Conservation (phyloP, 1,284 basidiomycete species). For the Coriolopsis trogii region DNA sequence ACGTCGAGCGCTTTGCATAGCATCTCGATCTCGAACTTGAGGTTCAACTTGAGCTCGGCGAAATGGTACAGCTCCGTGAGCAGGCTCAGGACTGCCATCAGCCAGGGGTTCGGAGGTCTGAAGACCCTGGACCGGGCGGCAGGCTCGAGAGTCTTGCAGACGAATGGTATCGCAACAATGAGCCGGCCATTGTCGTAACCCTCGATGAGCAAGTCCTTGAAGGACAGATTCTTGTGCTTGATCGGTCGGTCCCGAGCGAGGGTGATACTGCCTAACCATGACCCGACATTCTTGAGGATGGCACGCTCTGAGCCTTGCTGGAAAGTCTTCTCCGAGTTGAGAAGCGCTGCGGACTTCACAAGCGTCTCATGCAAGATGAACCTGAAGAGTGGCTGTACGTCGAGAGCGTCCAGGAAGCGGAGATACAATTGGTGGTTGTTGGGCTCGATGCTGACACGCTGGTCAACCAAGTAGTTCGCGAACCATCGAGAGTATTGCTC, state of each 20-base stretch:
- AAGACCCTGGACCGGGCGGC: constrained; percentile 91
- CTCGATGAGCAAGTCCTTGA: constrained; percentile 96
- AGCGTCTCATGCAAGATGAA: constrained; percentile 94
- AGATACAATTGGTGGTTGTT: constrained; percentile 98
- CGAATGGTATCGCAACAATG: constrained; percentile 96
- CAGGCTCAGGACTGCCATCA: constrained; percentile 92
- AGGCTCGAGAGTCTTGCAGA: constrained; percentile 96
- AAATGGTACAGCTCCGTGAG: constrained; percentile 96
- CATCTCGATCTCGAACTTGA: constrained; percentile 99
- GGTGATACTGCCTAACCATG: constrained; percentile 95
- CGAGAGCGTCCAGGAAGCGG: constrained; percentile 87
- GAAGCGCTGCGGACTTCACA: constrained; percentile 80
- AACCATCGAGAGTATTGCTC: constrained; percentile 93
- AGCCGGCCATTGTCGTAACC: constrained; percentile 93
- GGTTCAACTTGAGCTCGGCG: constrained; percentile 94
- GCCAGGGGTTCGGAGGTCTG: constrained; percentile 96
- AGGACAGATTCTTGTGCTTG: constrained; percentile 90
- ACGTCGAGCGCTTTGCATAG: constrained; percentile 92
- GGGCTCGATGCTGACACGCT: constrained; percentile 94
- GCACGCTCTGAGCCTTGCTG: constrained; percentile 85
- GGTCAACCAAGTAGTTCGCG: constrained; percentile 95
- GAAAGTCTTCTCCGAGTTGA: constrained; percentile 93
- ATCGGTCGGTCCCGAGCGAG: constrained; percentile 92
- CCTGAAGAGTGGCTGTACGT: constrained; percentile 64
- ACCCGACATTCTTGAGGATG: constrained; percentile 91